Percentiles rank a stretch among this genome's conserved stretches.
Evolutionary conservation across 2,329 filamentous ascomycete genomes (phyloP).

Genomic region (Bipolaris sorokiniana): DNA sequence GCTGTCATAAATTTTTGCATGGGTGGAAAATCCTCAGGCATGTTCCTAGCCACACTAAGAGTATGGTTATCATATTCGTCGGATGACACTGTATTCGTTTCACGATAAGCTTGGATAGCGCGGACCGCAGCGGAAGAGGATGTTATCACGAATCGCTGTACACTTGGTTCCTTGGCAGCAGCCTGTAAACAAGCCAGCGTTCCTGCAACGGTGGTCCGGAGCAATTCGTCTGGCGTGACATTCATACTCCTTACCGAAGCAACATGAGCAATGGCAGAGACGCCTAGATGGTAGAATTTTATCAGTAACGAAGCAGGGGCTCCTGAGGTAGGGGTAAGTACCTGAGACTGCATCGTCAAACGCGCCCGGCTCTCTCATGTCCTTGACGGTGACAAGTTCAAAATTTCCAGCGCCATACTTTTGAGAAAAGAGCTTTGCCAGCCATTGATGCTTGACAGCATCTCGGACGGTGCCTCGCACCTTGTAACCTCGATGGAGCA

Average conservation of each 20-base stretch:
- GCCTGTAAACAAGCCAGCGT: conserved; percentile 50
- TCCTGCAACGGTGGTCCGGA: conserved; percentile 43
- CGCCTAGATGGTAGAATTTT: conserved; percentile 31
- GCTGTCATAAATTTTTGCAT: conserved; percentile 27
- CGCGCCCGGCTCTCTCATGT: conserved; percentile 32
- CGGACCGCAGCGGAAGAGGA: conserved; percentile 47
- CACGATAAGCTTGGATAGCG: conserved; percentile 33
- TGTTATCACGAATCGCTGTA: conserved; percentile 53
- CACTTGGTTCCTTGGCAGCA: conserved; percentile 47
- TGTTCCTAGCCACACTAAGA: conserved; percentile 38
- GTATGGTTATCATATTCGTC: conserved; percentile 44
- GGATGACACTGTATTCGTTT: conserved; percentile 37
- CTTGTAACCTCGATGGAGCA: conserved; percentile 37
- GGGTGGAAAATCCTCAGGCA: conserved; percentile 26
- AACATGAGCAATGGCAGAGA: conserved; percentile 52
- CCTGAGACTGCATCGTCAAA: conserved; percentile 33
- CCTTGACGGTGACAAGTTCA: conserved; percentile 21
- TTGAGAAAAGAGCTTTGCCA: conserved; percentile 29
- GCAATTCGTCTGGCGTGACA: conserved; percentile 45
- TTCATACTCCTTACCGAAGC: conserved; percentile 53
- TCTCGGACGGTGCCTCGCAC: conserved; percentile 42
- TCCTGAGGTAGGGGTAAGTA: conserved; percentile 4
- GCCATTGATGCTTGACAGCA: conserved; percentile 30
- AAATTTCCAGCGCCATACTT: conserved; percentile 31
- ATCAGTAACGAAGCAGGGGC: background rate